Evolutionary conservation across 2,329 filamentous ascomycete genomes (phyloP).

Genomic region (Plenodomus biglobosus): DNA sequence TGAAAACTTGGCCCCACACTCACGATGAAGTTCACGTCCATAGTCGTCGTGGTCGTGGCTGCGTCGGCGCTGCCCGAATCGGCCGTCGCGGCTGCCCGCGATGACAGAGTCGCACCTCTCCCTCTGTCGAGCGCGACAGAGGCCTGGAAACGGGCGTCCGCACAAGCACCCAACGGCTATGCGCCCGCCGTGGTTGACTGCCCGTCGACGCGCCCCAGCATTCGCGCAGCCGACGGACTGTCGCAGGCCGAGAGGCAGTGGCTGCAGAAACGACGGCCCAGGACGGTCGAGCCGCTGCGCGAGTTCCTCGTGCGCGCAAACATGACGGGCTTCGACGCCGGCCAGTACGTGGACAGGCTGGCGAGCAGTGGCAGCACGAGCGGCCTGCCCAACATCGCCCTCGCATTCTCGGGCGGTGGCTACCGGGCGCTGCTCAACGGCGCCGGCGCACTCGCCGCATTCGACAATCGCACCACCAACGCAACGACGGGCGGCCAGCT

Average conservation of each 20-base stretch:
- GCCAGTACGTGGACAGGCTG: slow-evolving; percentile 66
- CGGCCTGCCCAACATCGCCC: slow-evolving; percentile 67
- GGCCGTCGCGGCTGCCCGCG: too few species aligned
- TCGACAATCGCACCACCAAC: slow-evolving; percentile 70
- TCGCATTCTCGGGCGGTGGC: slow-evolving; percentile 81
- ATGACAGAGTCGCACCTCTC: too few species aligned
- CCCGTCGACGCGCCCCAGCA: slow-evolving; percentile 66
- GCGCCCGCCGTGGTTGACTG: slow-evolving; percentile 69
- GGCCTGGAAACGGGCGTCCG: slow-evolving; percentile 48
- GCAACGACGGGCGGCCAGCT: slow-evolving; percentile 67
- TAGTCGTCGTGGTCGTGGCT: neutral
- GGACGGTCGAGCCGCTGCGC: slow-evolving; percentile 74
- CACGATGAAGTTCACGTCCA: neutral
- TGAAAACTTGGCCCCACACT: too few species aligned
- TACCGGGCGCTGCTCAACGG: slow-evolving; percentile 86
- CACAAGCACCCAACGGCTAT: slow-evolving; percentile 68
- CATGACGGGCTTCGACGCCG: slow-evolving; percentile 78
- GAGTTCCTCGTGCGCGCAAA: slow-evolving; percentile 70
- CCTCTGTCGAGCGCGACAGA: too few species aligned
- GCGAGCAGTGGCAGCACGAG: slow-evolving; percentile 59
- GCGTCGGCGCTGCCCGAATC: neutral
- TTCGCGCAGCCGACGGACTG: slow-evolving; percentile 64
- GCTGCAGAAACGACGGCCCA: slow-evolving; percentile 69
- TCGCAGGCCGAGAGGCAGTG: slow-evolving; percentile 73
- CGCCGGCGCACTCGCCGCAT: slow-evolving; percentile 76